Base-by-base conservation (phyloP, 352 stramenopile species). In the Pythium aphanidermatum region DNA sequence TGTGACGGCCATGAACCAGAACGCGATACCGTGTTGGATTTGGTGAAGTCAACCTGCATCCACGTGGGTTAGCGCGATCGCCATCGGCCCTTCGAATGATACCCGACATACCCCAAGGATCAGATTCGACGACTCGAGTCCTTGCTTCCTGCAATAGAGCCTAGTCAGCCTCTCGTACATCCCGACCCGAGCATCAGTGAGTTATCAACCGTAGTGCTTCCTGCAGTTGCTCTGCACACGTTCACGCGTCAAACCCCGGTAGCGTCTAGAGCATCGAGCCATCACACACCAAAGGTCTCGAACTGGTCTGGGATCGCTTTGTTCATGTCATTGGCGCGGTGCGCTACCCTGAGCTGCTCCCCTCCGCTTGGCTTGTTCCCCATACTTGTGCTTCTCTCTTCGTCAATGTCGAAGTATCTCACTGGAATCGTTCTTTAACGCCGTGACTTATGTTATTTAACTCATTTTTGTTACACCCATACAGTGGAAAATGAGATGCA, bases 21-120 rank as follows among this genome's bases (percentile, higher is more conserved):
- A 21, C 32, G 16, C 16, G 9, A 34, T 57, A 83, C 75, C 55
- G 60, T 76, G 45, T 92, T 92, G 45, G 70, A 86, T 38, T 80
- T 77, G 16, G 76, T 92, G 46, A 73, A 89, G 64, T 92, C 76
- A 34, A 89, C 69, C 74, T 86, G 35, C n/a, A 36, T 16, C 16
- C 5, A 40, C 23, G 12, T 23, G 14, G 24, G 32, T 5, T 7
- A 16, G 10, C 14, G 32, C 12, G 13, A 9, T 16, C 14, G n/a
- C 2, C 20, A 19, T n/a, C n/a, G 1, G n/a, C 17, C 19, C 21
- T 29, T 28, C 25, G 35, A 7, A 70, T n/a, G n/a, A n/a, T n/a
- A n/a, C n/a, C n/a, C n/a, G n/a, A n/a, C 74, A 51, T 61, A 86
- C 74, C 0, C 67, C 76, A 19, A 89, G 46, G 40, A 92, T 84